Base-by-base conservation (phyloP, 352 stramenopile genomes). In the Phytophthora pini region DNA sequence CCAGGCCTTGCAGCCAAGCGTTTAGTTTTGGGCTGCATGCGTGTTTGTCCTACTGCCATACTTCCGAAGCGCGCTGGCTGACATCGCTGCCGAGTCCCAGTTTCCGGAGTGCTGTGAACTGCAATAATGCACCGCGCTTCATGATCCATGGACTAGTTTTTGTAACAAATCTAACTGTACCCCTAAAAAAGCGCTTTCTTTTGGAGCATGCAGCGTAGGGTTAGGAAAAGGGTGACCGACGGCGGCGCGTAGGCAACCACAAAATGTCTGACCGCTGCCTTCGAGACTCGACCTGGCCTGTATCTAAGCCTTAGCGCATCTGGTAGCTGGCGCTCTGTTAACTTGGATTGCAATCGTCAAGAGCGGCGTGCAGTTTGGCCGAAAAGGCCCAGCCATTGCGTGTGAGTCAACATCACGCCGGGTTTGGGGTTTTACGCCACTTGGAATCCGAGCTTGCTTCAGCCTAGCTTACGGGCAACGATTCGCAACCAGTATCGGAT, bases 161-260 rank as follows among this genome's bases (percentile, higher is more conserved):
- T 51, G 38, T 29, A 38, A 10, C 43, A 26, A 26, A 26, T 26
- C 4, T 20, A 20, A 26, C 24, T 4, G 24, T 26, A 26, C 4
- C 24, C 24, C 24, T 26, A 26, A 26, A 26, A 26, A 26, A 26
- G 24, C 24, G 24, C 24, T 26, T 26, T 26, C 24, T 26, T 26
- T 26, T 26, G 24, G 24, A 4, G 24, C 38, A 55, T 45, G 11
- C 17, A 11, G 2, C 5, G 6, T 61, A 61, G 54, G 54, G 41
- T n/a, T 61, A 53, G 54, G 54, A 51, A 61, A 45, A 34, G 5
- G 27, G 31, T 2, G 13, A 31, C 3, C 20, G n/a, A 61, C 54
- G 34, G 4, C 32, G 24, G 43, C 44, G 55, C 47, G 55, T 56
- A 46, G 22, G 32, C 48, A 32, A 13, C 10, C 20, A 26, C 24